Evolutionary conservation across 495 filamentous ascomycete genomes (phyloP).

Genomic region (Parachaetomium inaequale): DNA sequence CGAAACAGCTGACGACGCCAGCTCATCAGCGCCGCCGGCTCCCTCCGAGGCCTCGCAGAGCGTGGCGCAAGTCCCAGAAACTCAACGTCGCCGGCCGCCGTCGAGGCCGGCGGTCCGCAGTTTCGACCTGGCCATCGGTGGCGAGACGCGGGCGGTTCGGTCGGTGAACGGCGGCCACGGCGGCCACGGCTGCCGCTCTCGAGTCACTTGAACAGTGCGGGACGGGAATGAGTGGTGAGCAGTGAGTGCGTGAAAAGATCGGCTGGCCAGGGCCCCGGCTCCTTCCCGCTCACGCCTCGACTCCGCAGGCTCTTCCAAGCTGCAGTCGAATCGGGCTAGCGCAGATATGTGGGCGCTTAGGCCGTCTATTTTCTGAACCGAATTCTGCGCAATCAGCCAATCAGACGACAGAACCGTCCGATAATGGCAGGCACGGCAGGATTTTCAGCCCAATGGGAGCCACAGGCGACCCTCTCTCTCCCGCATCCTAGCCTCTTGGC

Average conservation of each 20-base stretch:
- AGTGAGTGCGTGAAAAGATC: not conserved
- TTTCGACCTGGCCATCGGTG: conserved; percentile 12
- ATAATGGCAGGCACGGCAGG: conserved; percentile 31
- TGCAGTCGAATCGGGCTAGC: conserved; percentile 26
- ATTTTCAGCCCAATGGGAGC: conserved; percentile 33
- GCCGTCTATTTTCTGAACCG: conserved; percentile 25
- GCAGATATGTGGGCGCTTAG: conserved; percentile 32
- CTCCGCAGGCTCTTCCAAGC: not conserved
- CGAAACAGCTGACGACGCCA: not conserved
- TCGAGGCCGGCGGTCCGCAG: not conserved
- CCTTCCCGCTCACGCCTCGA: conserved; percentile 13
- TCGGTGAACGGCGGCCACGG: conserved; percentile 9
- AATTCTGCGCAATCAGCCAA: conserved; percentile 24
- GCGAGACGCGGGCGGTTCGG: conserved; percentile 8
- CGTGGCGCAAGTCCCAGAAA: not conserved
- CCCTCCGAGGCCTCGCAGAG: conserved; percentile 16
- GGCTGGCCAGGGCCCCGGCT: conserved; percentile 16
- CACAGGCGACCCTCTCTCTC: conserved; percentile 19
- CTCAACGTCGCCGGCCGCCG: not conserved
- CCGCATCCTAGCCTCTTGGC: conserved; percentile 13
- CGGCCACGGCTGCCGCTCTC: not conserved
- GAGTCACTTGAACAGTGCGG: not conserved
- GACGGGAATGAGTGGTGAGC: not conserved
- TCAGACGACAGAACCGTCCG: conserved; percentile 15
- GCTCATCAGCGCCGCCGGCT: not conserved